These are phyloP conservation scores for Pichia sporocuriosa DNA, from an alignment of 805 yeast species.

Conservation along the genomic window DNA sequence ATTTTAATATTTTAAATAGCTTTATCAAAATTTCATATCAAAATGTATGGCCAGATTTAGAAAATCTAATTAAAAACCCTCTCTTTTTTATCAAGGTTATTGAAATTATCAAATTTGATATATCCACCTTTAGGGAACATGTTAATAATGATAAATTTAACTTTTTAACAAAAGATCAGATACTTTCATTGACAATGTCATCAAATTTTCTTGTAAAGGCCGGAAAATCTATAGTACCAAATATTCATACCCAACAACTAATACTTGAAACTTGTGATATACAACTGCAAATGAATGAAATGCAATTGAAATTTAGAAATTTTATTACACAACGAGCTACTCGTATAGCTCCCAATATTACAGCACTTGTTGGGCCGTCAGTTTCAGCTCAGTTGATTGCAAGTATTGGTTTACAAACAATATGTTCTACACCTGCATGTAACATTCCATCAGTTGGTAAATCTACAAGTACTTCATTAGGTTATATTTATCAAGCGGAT, in stretches of 20 bases:
- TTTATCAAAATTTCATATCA: constrained; percentile 48
- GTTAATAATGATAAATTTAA: constrained; percentile 27
- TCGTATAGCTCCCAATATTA: constrained; percentile 70
- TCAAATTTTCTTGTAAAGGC: constrained; percentile 35
- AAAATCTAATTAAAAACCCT: constrained; percentile 53
- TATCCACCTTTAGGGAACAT: not conserved
- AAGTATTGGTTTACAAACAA: constrained; percentile 59
- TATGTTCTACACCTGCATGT: constrained; percentile 73
- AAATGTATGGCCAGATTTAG: constrained; percentile 66
- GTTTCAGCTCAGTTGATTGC: constrained; percentile 70
- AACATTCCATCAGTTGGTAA: constrained; percentile 76
- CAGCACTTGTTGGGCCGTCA: constrained; percentile 63
- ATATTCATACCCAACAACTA: not conserved
- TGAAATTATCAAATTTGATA: constrained; percentile 1
- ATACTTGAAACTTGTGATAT: constrained; percentile 38
- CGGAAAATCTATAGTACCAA: not conserved
- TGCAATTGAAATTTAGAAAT: constrained; percentile 38
- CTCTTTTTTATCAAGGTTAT: constrained; percentile 48
- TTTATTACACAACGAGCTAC: constrained; percentile 54
- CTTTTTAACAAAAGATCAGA: constrained; percentile 54
- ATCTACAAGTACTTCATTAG: constrained; percentile 37
- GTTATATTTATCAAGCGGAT: constrained; percentile 58
- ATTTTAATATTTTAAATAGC: constrained; percentile 39
- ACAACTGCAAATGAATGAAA: constrained; percentile 38
- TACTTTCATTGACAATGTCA: constrained; percentile 69